Base-by-base conservation (phyloP, 2,329 filamentous ascomycete species). In the Fusarium albidum region DNA sequence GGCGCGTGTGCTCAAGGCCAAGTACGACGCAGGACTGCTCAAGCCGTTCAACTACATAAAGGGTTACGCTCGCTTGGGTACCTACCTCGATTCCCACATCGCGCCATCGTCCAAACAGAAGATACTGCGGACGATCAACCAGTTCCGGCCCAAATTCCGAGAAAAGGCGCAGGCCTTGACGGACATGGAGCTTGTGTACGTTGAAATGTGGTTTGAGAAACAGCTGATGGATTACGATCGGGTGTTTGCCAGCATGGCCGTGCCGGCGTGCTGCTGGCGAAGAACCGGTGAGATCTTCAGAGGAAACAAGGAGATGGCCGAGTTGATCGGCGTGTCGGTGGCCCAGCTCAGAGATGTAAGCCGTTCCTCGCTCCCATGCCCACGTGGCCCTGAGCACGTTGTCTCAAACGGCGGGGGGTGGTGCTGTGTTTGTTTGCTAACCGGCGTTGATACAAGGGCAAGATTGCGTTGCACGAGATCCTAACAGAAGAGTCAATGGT, bases 1-100 rank as follows among this genome's bases (percentile, higher is more conserved):
- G 91, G 90, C 94, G 68, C 92, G 95, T 65, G 85, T 99, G 7
- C 84, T 99, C 50, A 91, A 90, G 71, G 95, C 95, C 59, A 99
- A 99, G 74, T 96, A 96, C 74, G 93, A 98, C 64, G 95, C 95
- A 1, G 95, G 95, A 2, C 82, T 99, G 68, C 79, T 99, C 52
- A 95, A 93, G 69, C 95, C 95, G 2, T 99, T 99, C 82, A 98
- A 98, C 77, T 99, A 99, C 73, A 91, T 98, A 65, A 96, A 96
- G 69, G 95, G 95, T 11, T 99, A 99, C 73, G 89, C 92, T 10
- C 85, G 92, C 27, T 79, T 99, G 40, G 91, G 92, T 59, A 87
- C 89, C 58, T 99, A 97, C 72, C 93, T 99, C 81, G 92, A 97
- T 68, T 86, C 87, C 53, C 88, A 98, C 70, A 89, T 98, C 71